Conservation (phyloP, 345 rosid species). For the Laguncularia racemosa region DNA sequence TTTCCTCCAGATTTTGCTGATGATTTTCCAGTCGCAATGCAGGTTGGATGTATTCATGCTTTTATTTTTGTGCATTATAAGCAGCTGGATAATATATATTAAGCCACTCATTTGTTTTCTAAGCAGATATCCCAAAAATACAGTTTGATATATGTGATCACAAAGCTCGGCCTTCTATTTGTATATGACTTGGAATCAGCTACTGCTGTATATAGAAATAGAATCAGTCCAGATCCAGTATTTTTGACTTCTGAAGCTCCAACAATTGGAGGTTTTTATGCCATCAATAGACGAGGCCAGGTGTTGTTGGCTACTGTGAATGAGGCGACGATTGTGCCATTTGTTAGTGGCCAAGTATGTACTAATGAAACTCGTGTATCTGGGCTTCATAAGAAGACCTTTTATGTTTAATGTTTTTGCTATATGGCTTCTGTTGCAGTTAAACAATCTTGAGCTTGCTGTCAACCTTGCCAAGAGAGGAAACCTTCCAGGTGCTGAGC, state of each 20-base stretch:
- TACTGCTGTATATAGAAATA: constrained; percentile 77
- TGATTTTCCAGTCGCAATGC: constrained; percentile 99
- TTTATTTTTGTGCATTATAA: too few relatives aligned
- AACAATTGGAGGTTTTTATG: constrained; percentile 77
- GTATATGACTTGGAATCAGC: constrained; percentile 96
- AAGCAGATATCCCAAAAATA: constrained; percentile 94
- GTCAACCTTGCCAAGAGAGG: constrained; percentile 98
- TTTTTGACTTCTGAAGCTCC: constrained; percentile 93
- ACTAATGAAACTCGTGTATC: too few relatives aligned
- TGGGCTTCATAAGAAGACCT: not conserved
- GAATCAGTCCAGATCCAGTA: constrained; percentile 97
- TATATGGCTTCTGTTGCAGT: constrained; percentile 29
- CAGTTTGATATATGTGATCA: constrained; percentile 83
- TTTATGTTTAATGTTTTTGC: constrained; percentile 2
- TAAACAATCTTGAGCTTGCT: constrained; percentile 97
- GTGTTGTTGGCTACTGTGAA: constrained; percentile 87
- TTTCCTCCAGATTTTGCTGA: constrained; percentile 99
- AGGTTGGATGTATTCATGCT: constrained; percentile 32
- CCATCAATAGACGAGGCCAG: constrained; percentile 87
- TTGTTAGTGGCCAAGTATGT: constrained; percentile 90
- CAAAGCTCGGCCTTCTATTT: constrained; percentile 94
- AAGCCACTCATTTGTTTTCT: constrained; percentile 10
- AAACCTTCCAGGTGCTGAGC: constrained; percentile 99
- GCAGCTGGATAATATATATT: not conserved
- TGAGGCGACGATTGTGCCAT: constrained; percentile 90